A percentile compares a stretch with the other conserved stretches of the same genome.
phyloP scores from a whole-genome alignment of 1,284 basidiomycete species.

The Ceratobasidium sp. region DNA sequence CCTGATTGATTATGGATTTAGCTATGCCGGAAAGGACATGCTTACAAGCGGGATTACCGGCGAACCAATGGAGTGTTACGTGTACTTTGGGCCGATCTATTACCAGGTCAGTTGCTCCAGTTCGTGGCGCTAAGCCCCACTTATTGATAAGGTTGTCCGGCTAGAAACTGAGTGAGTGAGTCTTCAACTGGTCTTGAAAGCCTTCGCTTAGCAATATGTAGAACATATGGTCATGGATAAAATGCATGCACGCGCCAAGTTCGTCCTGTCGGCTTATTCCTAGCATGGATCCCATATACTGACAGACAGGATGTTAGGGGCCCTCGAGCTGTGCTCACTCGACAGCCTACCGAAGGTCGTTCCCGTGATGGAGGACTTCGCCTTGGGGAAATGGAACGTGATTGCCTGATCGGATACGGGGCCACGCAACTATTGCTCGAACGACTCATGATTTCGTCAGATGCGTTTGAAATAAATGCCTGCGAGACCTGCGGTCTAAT shows the following conservation, averaged over 20 bases:
- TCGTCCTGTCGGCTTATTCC: constrained; percentile 41
- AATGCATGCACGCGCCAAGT: constrained; percentile 98
- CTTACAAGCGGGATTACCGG: constrained; percentile 98
- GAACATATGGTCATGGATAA: constrained; percentile 99
- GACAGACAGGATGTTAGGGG: constrained; percentile 61
- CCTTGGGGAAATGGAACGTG: constrained; percentile 98
- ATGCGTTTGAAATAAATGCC: constrained; percentile 96
- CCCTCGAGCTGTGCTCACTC: constrained; percentile 93
- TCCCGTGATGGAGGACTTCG: constrained; percentile 97
- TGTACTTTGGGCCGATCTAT: constrained; percentile 98
- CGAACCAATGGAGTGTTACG: constrained; percentile 94
- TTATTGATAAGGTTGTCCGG: constrained; percentile 37
- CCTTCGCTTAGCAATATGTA: constrained; percentile 46
- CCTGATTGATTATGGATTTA: constrained; percentile 94
- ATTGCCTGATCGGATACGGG: constrained; percentile 94
- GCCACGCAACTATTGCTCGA: constrained; percentile 96
- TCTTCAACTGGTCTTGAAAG: not conserved
- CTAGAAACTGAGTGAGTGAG: constrained; percentile 77
- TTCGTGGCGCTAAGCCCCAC: not conserved
- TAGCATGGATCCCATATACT: not conserved
- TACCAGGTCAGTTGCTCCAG: constrained; percentile 74
- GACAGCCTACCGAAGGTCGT: constrained; percentile 98
- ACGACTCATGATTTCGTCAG: constrained; percentile 96
- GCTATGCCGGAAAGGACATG: constrained; percentile 98
- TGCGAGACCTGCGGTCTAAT: constrained; percentile 95